A percentile compares a stretch with the other conserved stretches of the same genome.
Evolutionary conservation across 208 protist genomes (phyloP).

Genomic region (Leishmania aethiopica): DNA sequence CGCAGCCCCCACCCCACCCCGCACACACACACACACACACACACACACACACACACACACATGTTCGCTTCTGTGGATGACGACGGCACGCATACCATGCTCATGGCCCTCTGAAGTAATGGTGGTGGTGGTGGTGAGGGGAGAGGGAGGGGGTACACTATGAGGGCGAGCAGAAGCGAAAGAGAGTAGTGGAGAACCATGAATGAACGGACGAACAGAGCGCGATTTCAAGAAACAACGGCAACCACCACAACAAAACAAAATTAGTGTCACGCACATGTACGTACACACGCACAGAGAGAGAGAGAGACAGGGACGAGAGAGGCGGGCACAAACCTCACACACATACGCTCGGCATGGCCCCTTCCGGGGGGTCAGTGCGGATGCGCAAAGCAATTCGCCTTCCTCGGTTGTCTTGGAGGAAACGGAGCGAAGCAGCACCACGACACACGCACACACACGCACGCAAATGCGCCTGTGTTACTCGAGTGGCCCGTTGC

Average conservation of each 20-base stretch:
- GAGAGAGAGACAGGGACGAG: background rate
- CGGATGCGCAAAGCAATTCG: background rate
- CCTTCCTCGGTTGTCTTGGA: background rate
- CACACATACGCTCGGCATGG: background rate
- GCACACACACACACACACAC: background rate
- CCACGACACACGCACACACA: background rate
- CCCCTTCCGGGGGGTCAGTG: background rate
- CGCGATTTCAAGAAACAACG: background rate
- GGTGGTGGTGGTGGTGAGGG: background rate
- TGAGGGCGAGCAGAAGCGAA: background rate
- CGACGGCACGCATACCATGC: background rate
- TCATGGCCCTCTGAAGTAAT: background rate
- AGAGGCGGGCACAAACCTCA: background rate
- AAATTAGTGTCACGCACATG: background rate
- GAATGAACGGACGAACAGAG: background rate
- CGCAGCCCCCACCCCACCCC: background rate
- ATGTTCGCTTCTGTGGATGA: background rate
- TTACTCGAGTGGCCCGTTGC: background rate
- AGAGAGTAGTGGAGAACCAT: background rate
- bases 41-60: background rate
- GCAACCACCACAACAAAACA: background rate
- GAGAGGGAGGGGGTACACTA: background rate
- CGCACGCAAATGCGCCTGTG: background rate
- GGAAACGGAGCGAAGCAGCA: background rate
- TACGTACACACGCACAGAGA: background rate